Evolutionary conservation across 768 basidiomycete genomes (phyloP).

Genomic region (Paxillus involutus): DNA sequence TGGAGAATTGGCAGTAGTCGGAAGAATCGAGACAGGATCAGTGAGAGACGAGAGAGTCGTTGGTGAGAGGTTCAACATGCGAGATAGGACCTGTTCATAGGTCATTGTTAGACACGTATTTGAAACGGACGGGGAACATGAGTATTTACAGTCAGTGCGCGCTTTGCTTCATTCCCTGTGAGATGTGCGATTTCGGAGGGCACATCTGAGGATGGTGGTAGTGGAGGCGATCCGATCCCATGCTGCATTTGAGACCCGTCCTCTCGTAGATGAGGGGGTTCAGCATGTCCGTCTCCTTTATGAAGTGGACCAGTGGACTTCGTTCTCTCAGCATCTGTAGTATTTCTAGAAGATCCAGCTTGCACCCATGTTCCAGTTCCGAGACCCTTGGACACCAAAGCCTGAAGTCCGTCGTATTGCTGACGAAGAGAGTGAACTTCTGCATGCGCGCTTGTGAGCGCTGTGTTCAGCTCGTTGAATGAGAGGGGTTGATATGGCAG

Average conservation of each 20-base stretch:
- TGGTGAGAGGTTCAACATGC: constrained; percentile 14
- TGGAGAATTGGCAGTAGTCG: background rate
- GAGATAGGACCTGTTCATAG: constrained; percentile 9
- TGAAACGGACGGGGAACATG: background rate
- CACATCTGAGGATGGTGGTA: constrained; percentile 1
- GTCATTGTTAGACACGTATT: background rate
- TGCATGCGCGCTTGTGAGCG: constrained; percentile 19
- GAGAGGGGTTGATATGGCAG: constrained; percentile 15
- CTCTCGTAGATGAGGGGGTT: background rate
- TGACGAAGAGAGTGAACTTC: constrained; percentile 26
- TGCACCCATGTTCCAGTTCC: constrained; percentile 3
- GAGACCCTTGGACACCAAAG: constrained; percentile 14
- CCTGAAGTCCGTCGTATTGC: constrained; percentile 25
- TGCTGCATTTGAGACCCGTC: background rate
- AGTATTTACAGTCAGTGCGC: constrained; percentile 17
- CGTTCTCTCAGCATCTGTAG: background rate
- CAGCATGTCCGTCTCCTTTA: background rate
- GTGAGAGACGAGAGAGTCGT: background rate
- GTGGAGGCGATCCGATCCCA: background rate
- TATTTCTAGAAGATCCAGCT: background rate
- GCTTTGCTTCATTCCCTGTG: constrained; percentile 25
- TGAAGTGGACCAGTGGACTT: background rate
- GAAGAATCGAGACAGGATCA: background rate
- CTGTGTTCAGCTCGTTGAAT: constrained; percentile 25
- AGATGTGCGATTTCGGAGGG: constrained; percentile 15